phyloP scores from a whole-genome alignment of 768 basidiomycete species.

The Tylopilus subfusipes region DNA sequence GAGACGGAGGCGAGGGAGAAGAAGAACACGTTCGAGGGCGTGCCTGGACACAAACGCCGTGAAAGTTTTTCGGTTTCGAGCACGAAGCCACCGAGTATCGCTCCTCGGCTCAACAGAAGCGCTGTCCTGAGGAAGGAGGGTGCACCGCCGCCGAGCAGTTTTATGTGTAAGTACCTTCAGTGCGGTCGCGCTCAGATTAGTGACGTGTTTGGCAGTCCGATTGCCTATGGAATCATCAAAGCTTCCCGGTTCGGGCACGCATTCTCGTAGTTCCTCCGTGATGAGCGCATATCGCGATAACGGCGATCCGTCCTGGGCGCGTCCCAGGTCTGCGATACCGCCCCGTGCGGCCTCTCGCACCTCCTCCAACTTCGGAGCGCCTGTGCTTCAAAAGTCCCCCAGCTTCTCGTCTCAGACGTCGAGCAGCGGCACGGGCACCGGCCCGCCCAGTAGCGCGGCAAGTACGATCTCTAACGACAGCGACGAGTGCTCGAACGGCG shows the following conservation, averaged over 20 bases:
- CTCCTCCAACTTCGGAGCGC: slow-evolving; percentile 15
- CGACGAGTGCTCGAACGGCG: slow-evolving; percentile 18
- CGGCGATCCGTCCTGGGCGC: slow-evolving; percentile 9
- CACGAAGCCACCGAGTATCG: slow-evolving; percentile 39
- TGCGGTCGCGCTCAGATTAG: not conserved
- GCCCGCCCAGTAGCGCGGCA: slow-evolving; percentile 28
- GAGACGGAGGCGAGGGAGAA: slow-evolving; percentile 25
- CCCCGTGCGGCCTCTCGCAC: slow-evolving; percentile 44
- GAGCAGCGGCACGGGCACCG: slow-evolving; percentile 23
- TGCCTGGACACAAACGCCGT: slow-evolving; percentile 80
- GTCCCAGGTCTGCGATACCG: slow-evolving; percentile 19
- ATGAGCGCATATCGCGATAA: slow-evolving; percentile 29
- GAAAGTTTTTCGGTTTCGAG: slow-evolving; percentile 70
- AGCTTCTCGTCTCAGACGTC: slow-evolving; percentile 28
- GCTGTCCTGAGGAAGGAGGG: slow-evolving; percentile 44
- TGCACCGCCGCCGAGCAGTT: slow-evolving; percentile 59
- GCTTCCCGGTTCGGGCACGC: slow-evolving; percentile 34
- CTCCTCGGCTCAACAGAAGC: slow-evolving; percentile 43
- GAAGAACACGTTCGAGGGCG: slow-evolving; percentile 65
- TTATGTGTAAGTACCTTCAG: slow-evolving; percentile 53
- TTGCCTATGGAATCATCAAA: slow-evolving; percentile 39
- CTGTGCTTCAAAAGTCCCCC: slow-evolving; percentile 15
- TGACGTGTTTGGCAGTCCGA: slow-evolving; percentile 41
- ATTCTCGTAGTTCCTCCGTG: slow-evolving; percentile 43
- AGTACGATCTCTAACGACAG: slow-evolving; percentile 24